Evolutionary conservation across 768 basidiomycete species (phyloP), one percentile per base, ranked within the genome.

Genomic region (Pisolithus marmoratus): DNA sequence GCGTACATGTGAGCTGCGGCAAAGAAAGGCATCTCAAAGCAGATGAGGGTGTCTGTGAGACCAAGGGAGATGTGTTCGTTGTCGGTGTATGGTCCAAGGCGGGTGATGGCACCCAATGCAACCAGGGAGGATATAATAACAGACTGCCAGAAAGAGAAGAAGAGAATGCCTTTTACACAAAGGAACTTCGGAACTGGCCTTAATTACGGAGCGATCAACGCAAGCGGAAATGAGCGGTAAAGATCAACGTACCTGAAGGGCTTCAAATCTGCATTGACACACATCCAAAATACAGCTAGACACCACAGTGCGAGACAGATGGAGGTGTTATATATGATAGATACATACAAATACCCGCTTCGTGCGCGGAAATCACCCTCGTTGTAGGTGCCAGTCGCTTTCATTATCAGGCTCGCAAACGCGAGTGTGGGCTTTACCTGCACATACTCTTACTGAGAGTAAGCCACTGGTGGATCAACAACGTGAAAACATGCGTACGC

Each of bases 131-230:
- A 94, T 46, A 99, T 80, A 43, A 63, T 80, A 46, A 95, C 80
- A 20, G 88, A 83, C 66, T 99, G 96, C 96, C 96, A 99, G 73
- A 99, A 99, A 2, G 90, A 94, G 70, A 96, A 95, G 77, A 97
- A 97, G 20, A 99, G 77, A 58, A 99, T 93, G 42, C 95, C 95
- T 66, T 99, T 99, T 59, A 99, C 94, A 65, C 94, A 99, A 24
- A 98, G 83, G 70, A 99, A 99, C 69, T 99, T 99, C 3, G 96
- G 93, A 58, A 94, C 82, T 0, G 93, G 93, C 11, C 95, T 87
- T 60, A 20, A 19, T 56, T 51, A 24, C 46, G 31, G 27, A 3
- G 40, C 42, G 5, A 14, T 27, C 2, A 55, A 14, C 53, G 48
- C 37, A 24, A 26, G 49, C 47, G 46, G 40, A 20, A 48, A 24